Evolutionary conservation across 1,139 yeast species (phyloP).

Genomic region (Geotrichum reessii): DNA sequence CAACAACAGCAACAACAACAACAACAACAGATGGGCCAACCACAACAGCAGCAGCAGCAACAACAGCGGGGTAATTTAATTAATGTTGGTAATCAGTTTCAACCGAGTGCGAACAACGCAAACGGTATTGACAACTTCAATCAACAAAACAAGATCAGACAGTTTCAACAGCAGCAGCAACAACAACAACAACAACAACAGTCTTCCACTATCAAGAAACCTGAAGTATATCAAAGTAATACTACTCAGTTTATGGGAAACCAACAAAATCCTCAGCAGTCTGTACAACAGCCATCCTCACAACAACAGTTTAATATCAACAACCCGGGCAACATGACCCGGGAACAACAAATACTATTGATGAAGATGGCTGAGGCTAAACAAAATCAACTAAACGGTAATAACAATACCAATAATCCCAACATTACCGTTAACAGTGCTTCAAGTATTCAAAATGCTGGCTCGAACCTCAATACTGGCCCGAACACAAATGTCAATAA

Average conservation of each 20-base stretch:
- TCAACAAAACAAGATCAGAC: slow-evolving; percentile 1
- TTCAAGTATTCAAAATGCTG: not conserved
- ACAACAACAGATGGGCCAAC: slow-evolving; percentile 22
- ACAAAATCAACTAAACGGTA: not conserved
- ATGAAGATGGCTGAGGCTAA: not conserved
- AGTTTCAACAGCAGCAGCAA: not conserved
- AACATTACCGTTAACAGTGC: not conserved
- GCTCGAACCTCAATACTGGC: not conserved
- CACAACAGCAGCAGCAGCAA: slow-evolving; percentile 20
- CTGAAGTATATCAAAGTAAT: not conserved
- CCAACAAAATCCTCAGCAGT: not conserved
- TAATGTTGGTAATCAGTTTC: slow-evolving; percentile 1
- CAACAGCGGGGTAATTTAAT: slow-evolving; percentile 6
- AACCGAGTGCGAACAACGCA: not conserved
- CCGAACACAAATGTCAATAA: not conserved
- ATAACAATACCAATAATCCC: not conserved
- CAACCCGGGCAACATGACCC: not conserved
- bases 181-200: slow-evolving; percentile 15
- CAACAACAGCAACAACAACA: slow-evolving; percentile 21
- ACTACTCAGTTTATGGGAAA: not conserved
- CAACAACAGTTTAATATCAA: not conserved
- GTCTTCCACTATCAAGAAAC: not conserved
- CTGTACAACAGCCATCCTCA: not conserved
- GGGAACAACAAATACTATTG: not conserved
- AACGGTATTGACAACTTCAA: not conserved